Percentiles rank a stretch among this genome's conserved stretches.
phyloP scores from a whole-genome alignment of 768 basidiomycete species.

The Panus rudis region DNA sequence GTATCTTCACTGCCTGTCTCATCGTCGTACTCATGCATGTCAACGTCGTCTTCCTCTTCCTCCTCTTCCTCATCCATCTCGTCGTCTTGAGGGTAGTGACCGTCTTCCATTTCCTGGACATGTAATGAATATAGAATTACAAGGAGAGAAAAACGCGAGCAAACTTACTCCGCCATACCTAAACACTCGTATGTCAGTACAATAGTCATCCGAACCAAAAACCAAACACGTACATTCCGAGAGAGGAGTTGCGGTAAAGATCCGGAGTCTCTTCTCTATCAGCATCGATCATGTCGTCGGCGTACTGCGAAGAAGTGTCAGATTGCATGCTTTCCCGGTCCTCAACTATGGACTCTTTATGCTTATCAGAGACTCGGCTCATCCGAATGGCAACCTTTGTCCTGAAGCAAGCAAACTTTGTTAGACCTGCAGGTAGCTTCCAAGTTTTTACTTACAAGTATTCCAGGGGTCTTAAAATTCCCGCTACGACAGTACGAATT shows the following conservation, averaged over 20 bases:
- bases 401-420: constrained; percentile 32
- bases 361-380: constrained; percentile 70
- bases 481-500: constrained; percentile 76
- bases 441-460: constrained; percentile 55
- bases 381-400: constrained; percentile 98
- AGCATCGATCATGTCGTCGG: constrained; percentile 47
- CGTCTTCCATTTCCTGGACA: constrained; percentile 78
- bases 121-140: constrained; percentile 10
- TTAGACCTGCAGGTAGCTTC: no score
- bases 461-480: constrained; percentile 84
- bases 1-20: constrained; percentile 80
- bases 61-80: constrained; percentile 81
- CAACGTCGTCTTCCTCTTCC: constrained; percentile 76
- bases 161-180: constrained; percentile 74
- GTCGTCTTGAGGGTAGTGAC: constrained; percentile 59
- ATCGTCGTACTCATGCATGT: constrained; percentile 84
- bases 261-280: constrained; percentile 82
- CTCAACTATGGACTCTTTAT: constrained; percentile 49
- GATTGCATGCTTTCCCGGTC: constrained; percentile 35
- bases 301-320: constrained; percentile 46
- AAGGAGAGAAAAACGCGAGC: constrained; percentile 1
- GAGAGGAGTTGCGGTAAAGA: constrained; percentile 90
- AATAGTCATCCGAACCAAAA: neutral
- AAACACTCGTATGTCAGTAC: constrained; percentile 1
- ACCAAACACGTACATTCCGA: constrained; percentile 71